Percentiles rank a stretch among this genome's conserved stretches.
Conservation (phyloP, 176 grass and related monocot genomes). For the Carex cristatella region DNA sequence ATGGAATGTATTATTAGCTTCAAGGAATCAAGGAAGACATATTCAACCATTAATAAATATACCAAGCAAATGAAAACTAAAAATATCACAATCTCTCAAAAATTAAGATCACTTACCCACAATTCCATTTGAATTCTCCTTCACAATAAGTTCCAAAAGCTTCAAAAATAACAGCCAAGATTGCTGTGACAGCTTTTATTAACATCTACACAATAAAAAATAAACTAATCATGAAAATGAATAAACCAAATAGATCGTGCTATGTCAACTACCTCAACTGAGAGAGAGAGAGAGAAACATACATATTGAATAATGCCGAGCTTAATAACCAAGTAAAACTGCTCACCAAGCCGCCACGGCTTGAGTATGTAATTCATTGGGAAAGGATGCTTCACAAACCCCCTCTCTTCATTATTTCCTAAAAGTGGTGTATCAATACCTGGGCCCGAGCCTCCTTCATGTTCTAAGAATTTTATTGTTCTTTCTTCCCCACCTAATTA, state of each 20-base stretch:
- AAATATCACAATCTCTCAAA: conserved; percentile 6
- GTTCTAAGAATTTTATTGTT: conserved; percentile 80
- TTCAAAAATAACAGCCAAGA: conserved; percentile 86
- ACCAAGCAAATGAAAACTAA: background rate
- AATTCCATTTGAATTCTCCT: conserved; percentile 88
- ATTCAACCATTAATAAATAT: conserved; percentile 1
- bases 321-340: conserved; percentile 85
- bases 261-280: background rate
- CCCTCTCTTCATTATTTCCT: conserved; percentile 47
- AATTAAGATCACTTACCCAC: conserved; percentile 54
- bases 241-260: background rate
- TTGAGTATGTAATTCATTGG: conserved; percentile 89
- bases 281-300: conserved; percentile 22
- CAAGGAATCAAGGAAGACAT: background rate
- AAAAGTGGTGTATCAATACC: conserved; percentile 38
- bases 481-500: conserved; percentile 77
- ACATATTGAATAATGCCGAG: conserved; percentile 94
- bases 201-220: conserved; percentile 52
- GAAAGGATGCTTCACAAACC: conserved; percentile 77
- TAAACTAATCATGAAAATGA: background rate
- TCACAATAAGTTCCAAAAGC: conserved; percentile 81
- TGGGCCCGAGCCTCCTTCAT: conserved; percentile 37
- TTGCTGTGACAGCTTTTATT: conserved; percentile 82
- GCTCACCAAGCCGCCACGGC: conserved; percentile 67
- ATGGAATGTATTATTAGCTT: background rate